Conservation (phyloP, 2,329 filamentous ascomycete genomes). For the Paramyrothecium sp. region DNA sequence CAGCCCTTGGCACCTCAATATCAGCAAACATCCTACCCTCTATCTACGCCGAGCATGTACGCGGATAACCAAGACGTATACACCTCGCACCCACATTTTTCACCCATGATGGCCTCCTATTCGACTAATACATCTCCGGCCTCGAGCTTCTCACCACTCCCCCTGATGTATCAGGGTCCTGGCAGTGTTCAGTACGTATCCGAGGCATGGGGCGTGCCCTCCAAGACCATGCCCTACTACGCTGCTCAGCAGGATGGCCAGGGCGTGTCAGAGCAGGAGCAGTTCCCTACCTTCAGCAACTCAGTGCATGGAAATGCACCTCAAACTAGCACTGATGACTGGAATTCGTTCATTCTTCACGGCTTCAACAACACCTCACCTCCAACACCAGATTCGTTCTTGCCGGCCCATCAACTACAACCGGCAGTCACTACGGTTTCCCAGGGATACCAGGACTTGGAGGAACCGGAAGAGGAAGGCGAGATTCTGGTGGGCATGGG, state of each 20-base stretch:
- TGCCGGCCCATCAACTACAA: slow-evolving; percentile 48
- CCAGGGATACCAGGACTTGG: slow-evolving; percentile 47
- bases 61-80: slow-evolving; percentile 41
- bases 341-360: slow-evolving; percentile 45
- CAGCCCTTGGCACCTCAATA: slow-evolving; percentile 34
- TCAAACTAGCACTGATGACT: slow-evolving; percentile 27
- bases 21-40: slow-evolving; percentile 36
- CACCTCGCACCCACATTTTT: slow-evolving; percentile 39
- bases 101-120: slow-evolving; percentile 53
- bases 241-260: slow-evolving; percentile 15
- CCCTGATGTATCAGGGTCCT: slow-evolving; percentile 42
- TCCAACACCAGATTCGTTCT: slow-evolving; percentile 59
- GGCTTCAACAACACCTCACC: slow-evolving; percentile 50
- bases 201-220: slow-evolving; percentile 33
- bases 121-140: slow-evolving; percentile 59
- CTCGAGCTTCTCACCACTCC: slow-evolving; percentile 52
- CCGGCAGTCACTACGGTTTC: slow-evolving; percentile 47
- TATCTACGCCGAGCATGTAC: slow-evolving; percentile 33
- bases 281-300: slow-evolving; percentile 25
- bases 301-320: slow-evolving; percentile 7
- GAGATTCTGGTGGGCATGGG: slow-evolving; percentile 82
- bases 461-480: slow-evolving; percentile 56
- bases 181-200: slow-evolving; percentile 38
- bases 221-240: slow-evolving; percentile 27
- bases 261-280: slow-evolving; percentile 26